Percentiles rank a stretch among this genome's conserved stretches.
phyloP scores from a whole-genome alignment of 2,329 filamentous ascomycete genomes.

The Ilyonectria mors-panacis region DNA sequence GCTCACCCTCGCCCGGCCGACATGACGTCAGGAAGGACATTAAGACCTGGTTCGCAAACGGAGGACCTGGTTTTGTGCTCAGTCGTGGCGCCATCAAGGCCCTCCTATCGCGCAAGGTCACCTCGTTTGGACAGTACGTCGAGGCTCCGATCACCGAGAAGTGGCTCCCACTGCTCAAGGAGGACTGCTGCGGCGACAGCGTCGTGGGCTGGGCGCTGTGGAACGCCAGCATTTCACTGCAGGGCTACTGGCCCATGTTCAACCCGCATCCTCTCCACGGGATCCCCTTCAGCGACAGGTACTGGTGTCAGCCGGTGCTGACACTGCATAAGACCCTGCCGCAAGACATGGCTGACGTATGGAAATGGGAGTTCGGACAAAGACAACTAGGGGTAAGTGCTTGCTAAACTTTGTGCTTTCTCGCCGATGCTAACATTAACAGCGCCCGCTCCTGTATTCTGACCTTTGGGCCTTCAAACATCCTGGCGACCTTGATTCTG shows the following conservation, averaged over 20 bases:
- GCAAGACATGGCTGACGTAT: slow-evolving; percentile 64
- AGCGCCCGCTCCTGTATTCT: slow-evolving; percentile 56
- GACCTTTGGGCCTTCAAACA: slow-evolving; percentile 57
- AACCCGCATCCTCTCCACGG: slow-evolving; percentile 65
- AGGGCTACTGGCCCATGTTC: slow-evolving; percentile 66
- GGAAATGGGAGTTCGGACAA: slow-evolving; percentile 60
- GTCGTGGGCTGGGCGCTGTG: slow-evolving; percentile 64
- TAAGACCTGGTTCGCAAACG: slow-evolving; percentile 63
- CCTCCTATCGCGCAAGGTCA: slow-evolving; percentile 53
- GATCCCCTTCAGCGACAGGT: slow-evolving; percentile 61
- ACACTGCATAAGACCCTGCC: slow-evolving; percentile 64
- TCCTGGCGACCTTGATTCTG: slow-evolving; percentile 42
- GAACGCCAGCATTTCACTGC: slow-evolving; percentile 60
- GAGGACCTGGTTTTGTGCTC: slow-evolving; percentile 63
- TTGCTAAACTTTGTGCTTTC: not conserved
- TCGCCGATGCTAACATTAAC: slow-evolving; percentile 31
- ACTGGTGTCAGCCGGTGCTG: slow-evolving; percentile 67
- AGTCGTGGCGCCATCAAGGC: slow-evolving; percentile 61
- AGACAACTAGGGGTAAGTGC: slow-evolving; percentile 52
- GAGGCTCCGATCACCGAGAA: slow-evolving; percentile 56
- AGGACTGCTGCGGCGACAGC: slow-evolving; percentile 69
- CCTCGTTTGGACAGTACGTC: slow-evolving; percentile 54
- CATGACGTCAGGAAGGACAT: slow-evolving; percentile 48
- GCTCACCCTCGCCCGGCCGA: slow-evolving; percentile 61
- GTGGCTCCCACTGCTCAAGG: slow-evolving; percentile 58